These are phyloP conservation scores for Candida sithepensis DNA, from an alignment of 805 yeast species.

Conservation along the genomic window DNA sequence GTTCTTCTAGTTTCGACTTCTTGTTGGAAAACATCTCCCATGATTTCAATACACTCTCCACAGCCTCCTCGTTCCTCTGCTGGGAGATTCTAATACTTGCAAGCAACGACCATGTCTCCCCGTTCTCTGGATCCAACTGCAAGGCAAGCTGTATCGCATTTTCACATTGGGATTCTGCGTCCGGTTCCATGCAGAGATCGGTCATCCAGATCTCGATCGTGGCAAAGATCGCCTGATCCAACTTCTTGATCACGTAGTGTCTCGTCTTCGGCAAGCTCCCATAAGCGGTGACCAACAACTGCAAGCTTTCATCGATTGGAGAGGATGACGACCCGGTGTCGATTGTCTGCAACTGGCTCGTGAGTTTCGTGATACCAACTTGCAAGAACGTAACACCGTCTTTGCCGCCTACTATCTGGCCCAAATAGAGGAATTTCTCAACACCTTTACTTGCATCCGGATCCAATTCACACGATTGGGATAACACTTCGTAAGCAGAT, in stretches of 20 bases:
- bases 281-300: conserved; percentile 27
- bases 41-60: conserved; percentile 57
- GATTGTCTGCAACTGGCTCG: conserved; percentile 34
- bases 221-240: conserved; percentile 76
- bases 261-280: conserved; percentile 24
- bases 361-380: conserved; percentile 57
- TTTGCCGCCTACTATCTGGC: conserved; percentile 82
- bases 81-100: conserved; percentile 91
- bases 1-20: conserved; percentile 46
- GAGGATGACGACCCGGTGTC: conserved; percentile 12
- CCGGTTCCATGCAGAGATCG: conserved; percentile 89
- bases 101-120: conserved; percentile 78
- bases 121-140: conserved; percentile 53
- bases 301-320: conserved; percentile 18
- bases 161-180: conserved; percentile 82
- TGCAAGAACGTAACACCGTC: conserved; percentile 65
- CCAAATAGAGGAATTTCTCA: conserved; percentile 85
- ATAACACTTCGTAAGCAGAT: conserved; percentile 63
- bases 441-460: conserved; percentile 61
- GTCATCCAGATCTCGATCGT: conserved; percentile 97
- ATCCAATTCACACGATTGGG: conserved; percentile 63
- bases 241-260: conserved; percentile 47
- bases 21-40: conserved; percentile 65
- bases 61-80: conserved; percentile 70
- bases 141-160: conserved; percentile 62